Conservation (phyloP, 2,329 filamentous ascomycete species). For the Xylaria sp. region DNA sequence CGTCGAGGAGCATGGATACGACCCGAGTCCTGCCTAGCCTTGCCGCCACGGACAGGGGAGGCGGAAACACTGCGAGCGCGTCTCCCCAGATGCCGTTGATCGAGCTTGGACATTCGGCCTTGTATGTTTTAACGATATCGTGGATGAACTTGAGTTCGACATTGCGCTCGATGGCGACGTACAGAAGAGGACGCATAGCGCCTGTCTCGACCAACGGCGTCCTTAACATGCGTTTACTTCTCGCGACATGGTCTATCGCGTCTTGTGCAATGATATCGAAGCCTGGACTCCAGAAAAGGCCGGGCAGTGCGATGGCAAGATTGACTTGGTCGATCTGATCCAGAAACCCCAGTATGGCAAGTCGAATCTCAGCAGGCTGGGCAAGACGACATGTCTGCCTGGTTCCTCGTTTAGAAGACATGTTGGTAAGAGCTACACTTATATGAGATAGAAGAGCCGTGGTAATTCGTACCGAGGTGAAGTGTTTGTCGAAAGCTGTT, state of each 20-base stretch:
- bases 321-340: background rate
- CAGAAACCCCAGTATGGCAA: background rate
- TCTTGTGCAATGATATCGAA: slow-evolving; percentile 1
- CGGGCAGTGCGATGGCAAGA: background rate
- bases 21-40: background rate
- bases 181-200: background rate
- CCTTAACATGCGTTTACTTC: background rate
- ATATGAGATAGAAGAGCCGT: too few species aligned
- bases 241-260: background rate
- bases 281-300: background rate
- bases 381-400: background rate
- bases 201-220: background rate
- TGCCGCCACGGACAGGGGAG: background rate
- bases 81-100: slow-evolving; percentile 10
- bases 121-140: slow-evolving; percentile 2
- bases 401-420: background rate
- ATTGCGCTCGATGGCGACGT: background rate
- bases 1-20: slow-evolving; percentile 1
- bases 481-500: too few species aligned
- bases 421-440: background rate
- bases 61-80: background rate
- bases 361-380: background rate
- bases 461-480: too few species aligned
- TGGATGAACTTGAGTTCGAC: background rate
- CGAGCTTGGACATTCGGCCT: background rate